Conservation (phyloP, 495 filamentous ascomycete species). For the Lichina pygmaea region DNA sequence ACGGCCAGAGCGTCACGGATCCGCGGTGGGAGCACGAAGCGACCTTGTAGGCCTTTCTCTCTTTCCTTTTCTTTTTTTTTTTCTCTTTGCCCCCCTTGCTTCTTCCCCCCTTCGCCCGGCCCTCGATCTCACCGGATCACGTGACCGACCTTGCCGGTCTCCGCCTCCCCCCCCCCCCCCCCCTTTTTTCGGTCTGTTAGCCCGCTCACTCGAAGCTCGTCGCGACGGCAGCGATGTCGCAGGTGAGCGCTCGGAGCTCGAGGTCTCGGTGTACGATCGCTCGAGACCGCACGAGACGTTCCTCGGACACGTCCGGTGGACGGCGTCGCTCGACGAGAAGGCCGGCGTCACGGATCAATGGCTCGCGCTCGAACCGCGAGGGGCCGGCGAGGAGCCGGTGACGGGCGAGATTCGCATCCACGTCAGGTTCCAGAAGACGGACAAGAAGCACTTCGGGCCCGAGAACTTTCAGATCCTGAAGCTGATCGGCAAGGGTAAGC, state of each 20-base stretch:
- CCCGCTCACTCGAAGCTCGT: no score
- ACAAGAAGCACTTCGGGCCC: slow-evolving; percentile 83
- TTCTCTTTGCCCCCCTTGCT: neutral
- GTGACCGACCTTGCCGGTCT: no score
- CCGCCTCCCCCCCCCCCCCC: no score
- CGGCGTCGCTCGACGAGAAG: slow-evolving; percentile 38
- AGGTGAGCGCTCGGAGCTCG: slow-evolving; percentile 71
- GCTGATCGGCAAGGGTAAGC: slow-evolving; percentile 67
- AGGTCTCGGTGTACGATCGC: slow-evolving; percentile 83
- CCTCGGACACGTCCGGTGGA: slow-evolving; percentile 65
- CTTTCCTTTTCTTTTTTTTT: neutral
- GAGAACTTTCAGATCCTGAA: slow-evolving; percentile 89
- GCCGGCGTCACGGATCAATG: slow-evolving; percentile 50
- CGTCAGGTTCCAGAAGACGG: slow-evolving; percentile 65
- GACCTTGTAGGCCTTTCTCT: slow-evolving; percentile 44
- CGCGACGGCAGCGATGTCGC: slow-evolving; percentile 51
- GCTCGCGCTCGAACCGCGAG: slow-evolving; percentile 49
- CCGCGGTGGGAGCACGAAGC: slow-evolving; percentile 93
- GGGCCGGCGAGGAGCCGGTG: slow-evolving; percentile 36
- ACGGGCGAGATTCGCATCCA: slow-evolving; percentile 81
- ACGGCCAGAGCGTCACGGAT: slow-evolving; percentile 41
- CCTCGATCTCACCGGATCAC: neutral
- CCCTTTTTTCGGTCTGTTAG: no score
- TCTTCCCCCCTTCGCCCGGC: neutral
- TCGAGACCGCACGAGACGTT: slow-evolving; percentile 60